Evolutionary conservation across 2,329 filamentous ascomycete species (phyloP).

Genomic region (Fusarium heterosporum): DNA sequence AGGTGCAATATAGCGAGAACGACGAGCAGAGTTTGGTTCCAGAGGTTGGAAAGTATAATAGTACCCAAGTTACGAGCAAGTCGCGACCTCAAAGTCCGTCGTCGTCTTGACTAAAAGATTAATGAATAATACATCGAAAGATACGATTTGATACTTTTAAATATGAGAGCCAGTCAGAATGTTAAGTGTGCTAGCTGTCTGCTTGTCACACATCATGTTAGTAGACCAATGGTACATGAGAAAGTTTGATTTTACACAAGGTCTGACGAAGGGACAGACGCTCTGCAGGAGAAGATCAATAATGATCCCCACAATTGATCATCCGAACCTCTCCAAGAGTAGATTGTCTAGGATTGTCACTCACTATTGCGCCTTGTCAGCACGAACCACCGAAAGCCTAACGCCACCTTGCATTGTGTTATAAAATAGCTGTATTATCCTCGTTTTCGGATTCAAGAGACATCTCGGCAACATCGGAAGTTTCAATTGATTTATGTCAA

Average conservation of each 20-base stretch:
- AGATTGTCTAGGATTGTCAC: too few relatives aligned
- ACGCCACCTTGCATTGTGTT: slow-evolving; percentile 23
- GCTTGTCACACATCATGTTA: too few relatives aligned
- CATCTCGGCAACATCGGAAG: background rate
- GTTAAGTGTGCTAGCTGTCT: too few relatives aligned
- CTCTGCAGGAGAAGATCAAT: too few relatives aligned
- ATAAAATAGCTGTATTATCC: background rate
- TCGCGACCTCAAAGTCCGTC: slow-evolving; percentile 20
- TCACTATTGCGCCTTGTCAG: background rate
- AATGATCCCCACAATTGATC: too few relatives aligned
- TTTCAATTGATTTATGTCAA: background rate
- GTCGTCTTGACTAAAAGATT: background rate
- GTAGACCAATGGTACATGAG: too few relatives aligned
- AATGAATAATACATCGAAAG: background rate
- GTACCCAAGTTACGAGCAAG: slow-evolving; percentile 24
- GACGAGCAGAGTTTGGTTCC: slow-evolving; percentile 41
- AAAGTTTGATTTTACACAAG: too few relatives aligned
- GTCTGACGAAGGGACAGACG: too few relatives aligned
- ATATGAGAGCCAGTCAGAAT: rapidly evolving
- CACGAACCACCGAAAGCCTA: background rate
- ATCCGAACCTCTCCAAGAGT: too few relatives aligned
- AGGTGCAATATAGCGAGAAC: slow-evolving; percentile 43
- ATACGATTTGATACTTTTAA: background rate
- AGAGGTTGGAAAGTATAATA: slow-evolving; percentile 6
- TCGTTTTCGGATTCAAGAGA: rapidly evolving